Evolutionary conservation across 345 rosid genomes (phyloP).

Genomic region (Iberis pinnata): DNA sequence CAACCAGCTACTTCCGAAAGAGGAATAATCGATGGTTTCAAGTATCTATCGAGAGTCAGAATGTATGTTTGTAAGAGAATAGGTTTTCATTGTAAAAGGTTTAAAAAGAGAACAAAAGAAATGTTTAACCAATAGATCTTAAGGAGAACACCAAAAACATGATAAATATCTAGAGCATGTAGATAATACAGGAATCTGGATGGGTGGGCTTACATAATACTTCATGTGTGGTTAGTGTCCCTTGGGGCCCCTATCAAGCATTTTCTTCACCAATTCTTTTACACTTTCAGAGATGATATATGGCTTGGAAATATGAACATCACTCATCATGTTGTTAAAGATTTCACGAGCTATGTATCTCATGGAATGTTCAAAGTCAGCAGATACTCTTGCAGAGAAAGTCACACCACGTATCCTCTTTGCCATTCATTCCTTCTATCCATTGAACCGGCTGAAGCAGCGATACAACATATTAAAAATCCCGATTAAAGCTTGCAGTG

Average conservation of each 20-base stretch:
- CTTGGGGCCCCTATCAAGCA: too few species aligned
- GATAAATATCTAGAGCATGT: too few species aligned
- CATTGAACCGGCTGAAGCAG: conserved; percentile 58
- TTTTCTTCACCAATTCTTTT: too few species aligned
- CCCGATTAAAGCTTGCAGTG: conserved; percentile 1
- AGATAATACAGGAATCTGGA: too few species aligned
- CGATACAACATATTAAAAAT: conserved; percentile 12
- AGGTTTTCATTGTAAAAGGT: too few species aligned
- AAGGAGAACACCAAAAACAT: too few species aligned
- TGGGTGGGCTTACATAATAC: too few species aligned
- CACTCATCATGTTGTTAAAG: conserved; percentile 75
- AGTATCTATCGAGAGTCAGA: conserved; percentile 57
- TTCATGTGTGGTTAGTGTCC: too few species aligned
- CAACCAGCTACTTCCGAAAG: conserved; percentile 55
- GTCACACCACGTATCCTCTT: conserved; percentile 81
- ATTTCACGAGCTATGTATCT: conserved; percentile 83
- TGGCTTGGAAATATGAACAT: conserved; percentile 76
- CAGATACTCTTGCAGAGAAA: conserved; percentile 66
- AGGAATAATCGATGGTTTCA: conserved; percentile 73
- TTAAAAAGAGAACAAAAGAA: too few species aligned
- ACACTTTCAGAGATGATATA: too few species aligned
- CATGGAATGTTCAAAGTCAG: conserved; percentile 71
- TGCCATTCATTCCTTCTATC: conserved; percentile 88
- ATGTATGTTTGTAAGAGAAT: conserved; percentile 12
- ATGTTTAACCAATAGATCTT: conserved; percentile 1